Evolutionary conservation across 2,329 filamentous ascomycete species (phyloP).

Genomic region (Penicillium digitatum): DNA sequence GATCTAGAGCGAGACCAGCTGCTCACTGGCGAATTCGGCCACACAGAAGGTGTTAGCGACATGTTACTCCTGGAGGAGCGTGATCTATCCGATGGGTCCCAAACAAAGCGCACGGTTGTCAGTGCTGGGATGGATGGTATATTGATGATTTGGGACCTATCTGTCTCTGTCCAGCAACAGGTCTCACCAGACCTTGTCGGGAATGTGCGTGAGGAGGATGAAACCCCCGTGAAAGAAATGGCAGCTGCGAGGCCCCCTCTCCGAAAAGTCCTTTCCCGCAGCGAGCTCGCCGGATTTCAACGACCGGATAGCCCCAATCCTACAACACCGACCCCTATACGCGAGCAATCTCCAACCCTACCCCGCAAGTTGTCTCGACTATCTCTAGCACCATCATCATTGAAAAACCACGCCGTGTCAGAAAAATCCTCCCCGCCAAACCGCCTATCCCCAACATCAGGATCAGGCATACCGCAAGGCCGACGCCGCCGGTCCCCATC

Average conservation of each 20-base stretch:
- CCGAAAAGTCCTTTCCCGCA: slow-evolving; percentile 78
- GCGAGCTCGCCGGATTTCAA: slow-evolving; percentile 77
- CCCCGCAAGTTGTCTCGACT: slow-evolving; percentile 55
- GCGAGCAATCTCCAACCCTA: slow-evolving; percentile 49
- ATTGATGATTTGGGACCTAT: slow-evolving; percentile 69
- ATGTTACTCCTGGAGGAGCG: slow-evolving; percentile 62
- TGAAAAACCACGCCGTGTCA: slow-evolving; percentile 31
- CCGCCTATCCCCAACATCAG: slow-evolving; percentile 31
- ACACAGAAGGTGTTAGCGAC: slow-evolving; percentile 89
- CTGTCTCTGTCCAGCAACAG: slow-evolving; percentile 34
- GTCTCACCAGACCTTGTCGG: slow-evolving; percentile 30
- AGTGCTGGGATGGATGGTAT: slow-evolving; percentile 77
- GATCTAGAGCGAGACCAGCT: slow-evolving; percentile 72
- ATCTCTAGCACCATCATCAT: slow-evolving; percentile 40
- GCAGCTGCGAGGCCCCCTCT: slow-evolving; percentile 66
- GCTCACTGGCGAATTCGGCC: slow-evolving; percentile 86
- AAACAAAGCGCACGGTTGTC: slow-evolving; percentile 50
- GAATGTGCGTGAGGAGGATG: slow-evolving; percentile 37
- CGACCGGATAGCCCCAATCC: slow-evolving; percentile 47
- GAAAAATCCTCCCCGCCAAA: slow-evolving; percentile 33
- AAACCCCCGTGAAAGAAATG: slow-evolving; percentile 45
- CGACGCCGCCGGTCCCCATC: slow-evolving; percentile 37
- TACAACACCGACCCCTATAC: slow-evolving; percentile 41
- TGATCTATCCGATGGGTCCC: slow-evolving; percentile 42
- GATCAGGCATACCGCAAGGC: slow-evolving; percentile 25